Conservation (phyloP, 257 asterid genomes). For the Nicotiana undulata region DNA sequence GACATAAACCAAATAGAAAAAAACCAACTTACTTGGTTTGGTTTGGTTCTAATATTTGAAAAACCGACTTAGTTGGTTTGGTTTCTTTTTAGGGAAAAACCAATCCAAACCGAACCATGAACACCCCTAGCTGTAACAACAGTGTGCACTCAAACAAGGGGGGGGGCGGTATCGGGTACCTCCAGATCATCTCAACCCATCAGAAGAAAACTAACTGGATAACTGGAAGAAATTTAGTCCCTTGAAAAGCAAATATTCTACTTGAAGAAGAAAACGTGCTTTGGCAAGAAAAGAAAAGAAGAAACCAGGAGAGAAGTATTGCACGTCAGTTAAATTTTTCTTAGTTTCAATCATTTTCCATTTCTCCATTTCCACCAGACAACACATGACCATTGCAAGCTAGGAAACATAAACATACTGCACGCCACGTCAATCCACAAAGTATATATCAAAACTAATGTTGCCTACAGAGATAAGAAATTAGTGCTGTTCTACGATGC, state of each 20-base stretch:
- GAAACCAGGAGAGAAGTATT: not conserved
- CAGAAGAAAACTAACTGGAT: not conserved
- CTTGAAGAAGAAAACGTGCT: not conserved
- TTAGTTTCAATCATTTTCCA: not conserved
- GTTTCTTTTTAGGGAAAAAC: no score
- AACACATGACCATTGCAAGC: not conserved
- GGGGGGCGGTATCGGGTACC: not conserved
- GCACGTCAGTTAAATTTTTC: not conserved
- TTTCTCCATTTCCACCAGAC: not conserved
- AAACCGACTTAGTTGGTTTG: no score
- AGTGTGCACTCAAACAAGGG: not conserved
- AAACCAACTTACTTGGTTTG: no score
- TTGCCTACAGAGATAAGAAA: not conserved
- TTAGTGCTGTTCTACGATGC: not conserved
- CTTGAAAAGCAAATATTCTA: not conserved
- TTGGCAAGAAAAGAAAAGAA: not conserved
- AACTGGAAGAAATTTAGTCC: not conserved
- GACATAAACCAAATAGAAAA: no score
- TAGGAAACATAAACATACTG: not conserved
- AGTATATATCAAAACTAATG: not conserved
- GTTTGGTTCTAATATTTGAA: no score
- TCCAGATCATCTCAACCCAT: not conserved
- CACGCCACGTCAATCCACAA: not conserved
- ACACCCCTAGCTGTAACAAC: not conserved
- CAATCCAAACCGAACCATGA: no score